Conservation (phyloP, 129 eudicot genomes). For the Escallonia herrerae region DNA sequence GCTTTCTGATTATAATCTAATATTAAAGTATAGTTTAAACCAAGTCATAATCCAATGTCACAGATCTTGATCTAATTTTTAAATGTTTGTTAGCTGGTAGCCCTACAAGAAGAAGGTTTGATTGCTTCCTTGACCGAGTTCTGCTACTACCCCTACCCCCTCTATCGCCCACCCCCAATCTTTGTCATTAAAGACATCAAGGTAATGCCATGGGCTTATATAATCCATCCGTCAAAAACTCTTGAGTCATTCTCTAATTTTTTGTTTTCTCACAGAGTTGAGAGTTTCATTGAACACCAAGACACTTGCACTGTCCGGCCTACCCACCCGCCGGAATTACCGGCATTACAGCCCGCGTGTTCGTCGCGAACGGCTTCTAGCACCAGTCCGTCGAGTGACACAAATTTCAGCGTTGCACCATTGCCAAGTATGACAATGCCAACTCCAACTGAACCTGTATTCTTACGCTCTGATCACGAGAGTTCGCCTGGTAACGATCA, state of each 20-base stretch:
- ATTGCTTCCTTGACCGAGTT: slow-evolving; percentile 5
- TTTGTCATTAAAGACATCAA: slow-evolving; percentile 3
- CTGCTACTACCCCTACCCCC: not conserved
- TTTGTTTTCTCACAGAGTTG: slow-evolving; percentile 37
- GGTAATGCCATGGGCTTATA: not conserved
- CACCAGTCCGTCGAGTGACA: slow-evolving; percentile 49
- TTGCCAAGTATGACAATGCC: slow-evolving; percentile 23
- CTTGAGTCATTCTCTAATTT: slow-evolving; percentile 3
- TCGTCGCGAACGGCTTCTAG: slow-evolving; percentile 48
- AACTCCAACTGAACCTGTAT: slow-evolving; percentile 5
- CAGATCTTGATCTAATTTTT: slow-evolving; percentile 1
- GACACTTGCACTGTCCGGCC: slow-evolving; percentile 47
- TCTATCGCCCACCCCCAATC: not conserved
- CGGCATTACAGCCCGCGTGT: slow-evolving; percentile 38
- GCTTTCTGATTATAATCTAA: not conserved
- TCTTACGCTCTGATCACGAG: not conserved
- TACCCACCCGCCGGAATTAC: slow-evolving; percentile 31
- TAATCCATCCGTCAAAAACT: slow-evolving; percentile 4
- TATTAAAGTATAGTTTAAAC: not conserved
- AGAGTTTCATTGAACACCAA: slow-evolving; percentile 74
- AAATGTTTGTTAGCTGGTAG: slow-evolving; percentile 20
- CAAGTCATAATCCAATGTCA: slow-evolving; percentile 9
- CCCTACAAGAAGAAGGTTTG: slow-evolving; percentile 15
- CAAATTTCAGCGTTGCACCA: slow-evolving; percentile 22
- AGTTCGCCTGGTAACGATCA: slow-evolving; percentile 2